Evolutionary conservation across 2,329 filamentous ascomycete species (phyloP).

Genomic region (Aspergillus fischeri): DNA sequence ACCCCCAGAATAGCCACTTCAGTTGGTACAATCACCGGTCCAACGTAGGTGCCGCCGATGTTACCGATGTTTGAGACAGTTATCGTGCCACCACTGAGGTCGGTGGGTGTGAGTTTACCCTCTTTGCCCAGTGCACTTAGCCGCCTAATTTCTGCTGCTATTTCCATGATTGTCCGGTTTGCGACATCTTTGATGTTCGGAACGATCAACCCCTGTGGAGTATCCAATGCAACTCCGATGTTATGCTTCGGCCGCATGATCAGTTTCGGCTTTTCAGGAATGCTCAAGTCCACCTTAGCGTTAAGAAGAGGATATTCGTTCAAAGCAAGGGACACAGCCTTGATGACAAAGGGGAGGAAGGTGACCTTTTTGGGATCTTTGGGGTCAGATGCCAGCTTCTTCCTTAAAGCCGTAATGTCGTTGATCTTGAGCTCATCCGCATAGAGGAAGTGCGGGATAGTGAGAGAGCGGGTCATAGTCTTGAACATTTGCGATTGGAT

Average conservation of each 20-base stretch:
- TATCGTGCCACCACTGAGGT: conserved; percentile 84
- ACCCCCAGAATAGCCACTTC: conserved; percentile 92
- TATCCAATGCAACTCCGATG: conserved; percentile 94
- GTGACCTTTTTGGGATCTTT: conserved; percentile 64
- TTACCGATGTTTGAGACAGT: conserved; percentile 96
- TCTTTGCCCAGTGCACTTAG: conserved; percentile 68
- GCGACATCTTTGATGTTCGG: conserved; percentile 87
- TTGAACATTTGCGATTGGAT: conserved; percentile 96
- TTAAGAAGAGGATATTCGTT: conserved; percentile 83
- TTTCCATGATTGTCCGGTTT: conserved; percentile 67
- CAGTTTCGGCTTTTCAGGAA: conserved; percentile 65
- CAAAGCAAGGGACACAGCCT: conserved; percentile 84
- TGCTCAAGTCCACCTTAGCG: conserved; percentile 66
- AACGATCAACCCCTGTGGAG: conserved; percentile 79
- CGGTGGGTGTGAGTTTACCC: conserved; percentile 70
- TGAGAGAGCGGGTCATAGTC: conserved; percentile 86
- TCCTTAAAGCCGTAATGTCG: conserved; percentile 66
- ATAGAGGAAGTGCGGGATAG: conserved; percentile 93
- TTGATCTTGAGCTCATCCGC: conserved; percentile 85
- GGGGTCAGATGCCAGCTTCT: conserved; percentile 64
- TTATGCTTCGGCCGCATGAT: conserved; percentile 83
- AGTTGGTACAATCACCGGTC: conserved; percentile 82
- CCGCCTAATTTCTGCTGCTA: conserved; percentile 70
- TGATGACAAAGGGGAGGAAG: conserved; percentile 91
- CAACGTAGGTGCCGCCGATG: conserved; percentile 87